phyloP scores from a whole-genome alignment of 192 early-diverging fungal species.

The Backusella australiensis region DNA sequence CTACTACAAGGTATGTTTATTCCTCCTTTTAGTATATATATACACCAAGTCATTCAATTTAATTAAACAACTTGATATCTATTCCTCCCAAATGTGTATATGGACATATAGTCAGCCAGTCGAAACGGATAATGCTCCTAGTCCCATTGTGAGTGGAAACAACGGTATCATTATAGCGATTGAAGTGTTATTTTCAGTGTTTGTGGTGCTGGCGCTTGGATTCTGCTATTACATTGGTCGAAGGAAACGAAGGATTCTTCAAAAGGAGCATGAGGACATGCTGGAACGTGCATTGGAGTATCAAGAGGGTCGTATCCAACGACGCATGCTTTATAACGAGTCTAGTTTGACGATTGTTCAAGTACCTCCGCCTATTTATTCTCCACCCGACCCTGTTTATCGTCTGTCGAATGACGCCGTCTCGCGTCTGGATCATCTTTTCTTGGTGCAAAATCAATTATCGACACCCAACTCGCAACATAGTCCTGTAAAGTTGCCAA shows the following conservation, averaged over 20 bases:
- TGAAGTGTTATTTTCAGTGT: background rate
- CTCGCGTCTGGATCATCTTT: background rate
- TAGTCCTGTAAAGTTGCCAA: background rate
- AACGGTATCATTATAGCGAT: background rate
- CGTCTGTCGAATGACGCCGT: background rate
- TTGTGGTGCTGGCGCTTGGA: background rate
- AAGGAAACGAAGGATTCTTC: background rate
- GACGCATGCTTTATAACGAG: background rate
- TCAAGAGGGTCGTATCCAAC: background rate
- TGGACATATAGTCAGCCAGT: background rate
- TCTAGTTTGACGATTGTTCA: background rate
- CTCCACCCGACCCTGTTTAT: background rate
- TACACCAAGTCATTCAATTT: background rate
- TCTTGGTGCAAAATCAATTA: slow-evolving; percentile 1
- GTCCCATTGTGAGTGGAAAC: background rate
- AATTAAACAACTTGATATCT: background rate
- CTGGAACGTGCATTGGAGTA: background rate
- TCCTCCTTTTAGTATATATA: background rate
- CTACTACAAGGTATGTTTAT: background rate
- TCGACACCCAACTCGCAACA: background rate
- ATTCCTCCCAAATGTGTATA: background rate
- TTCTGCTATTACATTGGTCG: background rate
- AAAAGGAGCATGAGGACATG: background rate
- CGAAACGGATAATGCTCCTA: background rate
- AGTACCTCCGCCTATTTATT: background rate